Conservation (phyloP, 2,329 filamentous ascomycete genomes). For the Herpotrichia juniperi region DNA sequence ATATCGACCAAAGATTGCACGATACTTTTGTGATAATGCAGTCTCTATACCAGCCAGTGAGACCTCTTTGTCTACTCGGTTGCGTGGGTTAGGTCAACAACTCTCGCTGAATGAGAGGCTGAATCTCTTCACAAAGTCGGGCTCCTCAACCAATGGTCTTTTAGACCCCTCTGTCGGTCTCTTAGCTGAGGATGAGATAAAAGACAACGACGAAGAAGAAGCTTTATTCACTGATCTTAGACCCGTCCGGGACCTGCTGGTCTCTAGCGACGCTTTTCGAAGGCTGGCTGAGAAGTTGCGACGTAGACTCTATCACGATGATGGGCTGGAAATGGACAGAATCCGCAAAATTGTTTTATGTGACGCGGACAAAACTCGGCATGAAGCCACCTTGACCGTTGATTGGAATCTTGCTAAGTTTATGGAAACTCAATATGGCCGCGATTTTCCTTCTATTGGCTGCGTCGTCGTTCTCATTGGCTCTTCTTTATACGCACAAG, state of each 20-base stretch:
- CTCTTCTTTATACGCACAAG: slow-evolving; percentile 19
- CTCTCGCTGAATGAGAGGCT: slow-evolving; percentile 11
- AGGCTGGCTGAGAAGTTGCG: slow-evolving; percentile 5
- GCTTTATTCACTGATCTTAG: slow-evolving; percentile 3
- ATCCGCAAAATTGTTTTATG: background rate
- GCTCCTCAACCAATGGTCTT: too few relatives aligned
- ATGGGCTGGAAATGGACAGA: slow-evolving; percentile 5
- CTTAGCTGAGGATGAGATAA: too few relatives aligned
- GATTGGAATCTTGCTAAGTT: slow-evolving; percentile 8
- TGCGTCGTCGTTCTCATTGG: slow-evolving; percentile 16
- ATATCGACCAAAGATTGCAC: slow-evolving; percentile 12
- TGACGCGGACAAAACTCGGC: too few relatives aligned
- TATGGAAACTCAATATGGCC: slow-evolving; percentile 14
- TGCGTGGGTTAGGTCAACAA: slow-evolving; percentile 5
- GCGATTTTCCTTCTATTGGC: slow-evolving; percentile 7
- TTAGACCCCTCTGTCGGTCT: too few relatives aligned
- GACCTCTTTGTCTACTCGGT: slow-evolving; percentile 2
- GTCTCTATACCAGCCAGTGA: slow-evolving; percentile 3
- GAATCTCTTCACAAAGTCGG: slow-evolving; percentile 4
- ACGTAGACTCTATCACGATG: slow-evolving; percentile 6
- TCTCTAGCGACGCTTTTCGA: slow-evolving; percentile 10
- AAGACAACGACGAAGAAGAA: slow-evolving; percentile 5
- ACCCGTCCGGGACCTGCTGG: slow-evolving; percentile 3
- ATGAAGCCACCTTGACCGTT: slow-evolving; percentile 4
- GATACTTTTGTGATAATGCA: slow-evolving; percentile 10